Evolutionary conservation across 495 filamentous ascomycete species (phyloP), one percentile per base, ranked within the genome.

Genomic region (Lasiosphaeria hispida): DNA sequence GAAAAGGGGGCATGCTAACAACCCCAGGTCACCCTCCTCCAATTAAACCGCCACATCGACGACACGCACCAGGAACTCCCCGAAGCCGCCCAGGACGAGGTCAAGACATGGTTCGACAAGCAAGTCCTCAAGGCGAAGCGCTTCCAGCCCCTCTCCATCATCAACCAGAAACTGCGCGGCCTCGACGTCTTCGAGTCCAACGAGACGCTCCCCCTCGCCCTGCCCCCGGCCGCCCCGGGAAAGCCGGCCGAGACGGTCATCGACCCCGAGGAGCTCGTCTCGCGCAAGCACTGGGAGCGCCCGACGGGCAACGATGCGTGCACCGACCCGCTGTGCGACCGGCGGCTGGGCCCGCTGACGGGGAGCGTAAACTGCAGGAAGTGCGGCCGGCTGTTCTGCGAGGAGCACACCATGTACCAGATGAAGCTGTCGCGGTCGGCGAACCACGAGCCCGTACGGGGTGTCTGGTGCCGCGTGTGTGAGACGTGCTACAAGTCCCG

Each of bases 321-420:
- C 68, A 83, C 91, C 7, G 94, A 98, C 58, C 94, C 92, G 17
- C 80, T 85, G 13, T 98, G 94, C 64, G 89, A 86, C 17, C 86
- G 87, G 68, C 83, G 84, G 30, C 77, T 97, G 10, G 91, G 89
- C 4, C 81, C 86, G 10, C 80, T 87, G 17, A 91, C 87, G 60
- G 92, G 93, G 13, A 89, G 80, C 57, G 85, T 97, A 61, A 96
- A 98, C 66, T 98, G 94, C 67, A 79, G 94, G 53, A 88, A 90
- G 51, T 98, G 94, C 61, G 94, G 94, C 0, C 88, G 85, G 60
- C 76, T 98, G 36, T 98, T 97, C 68, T 98, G 94, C 73, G 93
- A 97, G 68, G 90, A 95, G 62, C 95, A 98, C 75, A 97, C 93
- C 34, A 96, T 97, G 94, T 98, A 97, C 65, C 92, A 97, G 75